These are phyloP conservation scores for Nakazawaea pomicola DNA, from an alignment of 805 yeast genomes.

Conservation along the genomic window DNA sequence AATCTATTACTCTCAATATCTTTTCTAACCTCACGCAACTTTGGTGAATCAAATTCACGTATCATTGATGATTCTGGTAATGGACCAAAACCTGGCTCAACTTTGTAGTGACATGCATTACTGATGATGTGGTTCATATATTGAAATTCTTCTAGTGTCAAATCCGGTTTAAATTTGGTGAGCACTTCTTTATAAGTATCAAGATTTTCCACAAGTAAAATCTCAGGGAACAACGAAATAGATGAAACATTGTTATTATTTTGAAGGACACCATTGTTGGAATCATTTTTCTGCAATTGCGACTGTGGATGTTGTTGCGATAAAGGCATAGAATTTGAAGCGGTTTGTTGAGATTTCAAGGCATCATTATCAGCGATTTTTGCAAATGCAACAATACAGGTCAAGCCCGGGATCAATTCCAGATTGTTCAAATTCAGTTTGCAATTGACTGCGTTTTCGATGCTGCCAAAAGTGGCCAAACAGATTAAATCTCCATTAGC, in stretches of 20 bases:
- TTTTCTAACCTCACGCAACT: constrained; percentile 81
- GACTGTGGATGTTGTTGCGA: constrained; percentile 13
- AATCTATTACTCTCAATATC: constrained; percentile 51
- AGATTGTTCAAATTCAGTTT: constrained; percentile 74
- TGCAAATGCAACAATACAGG: constrained; percentile 81
- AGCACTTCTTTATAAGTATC: constrained; percentile 24
- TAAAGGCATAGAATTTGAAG: no score
- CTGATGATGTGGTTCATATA: constrained; percentile 43
- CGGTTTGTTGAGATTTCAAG: constrained; percentile 10
- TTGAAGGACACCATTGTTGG: constrained; percentile 18
- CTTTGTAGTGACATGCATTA: constrained; percentile 35
- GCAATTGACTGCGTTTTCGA: constrained; percentile 77
- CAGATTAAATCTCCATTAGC: constrained; percentile 35
- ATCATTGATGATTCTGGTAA: constrained; percentile 67
- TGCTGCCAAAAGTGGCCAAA: constrained; percentile 64
- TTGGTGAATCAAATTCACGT: constrained; percentile 83
- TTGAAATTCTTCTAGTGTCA: constrained; percentile 39
- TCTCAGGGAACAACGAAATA: constrained; percentile 15
- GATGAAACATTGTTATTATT: constrained; percentile 19
- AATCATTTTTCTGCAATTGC: constrained; percentile 22
- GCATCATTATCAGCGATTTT: constrained; percentile 41
- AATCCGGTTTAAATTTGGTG: constrained; percentile 64
- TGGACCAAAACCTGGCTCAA: constrained; percentile 57
- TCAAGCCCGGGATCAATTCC: constrained; percentile 75
- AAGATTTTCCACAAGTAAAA: constrained; percentile 15